Evolutionary conservation across 345 rosid genomes (phyloP).

Genomic region (Eucalyptus marginata): DNA sequence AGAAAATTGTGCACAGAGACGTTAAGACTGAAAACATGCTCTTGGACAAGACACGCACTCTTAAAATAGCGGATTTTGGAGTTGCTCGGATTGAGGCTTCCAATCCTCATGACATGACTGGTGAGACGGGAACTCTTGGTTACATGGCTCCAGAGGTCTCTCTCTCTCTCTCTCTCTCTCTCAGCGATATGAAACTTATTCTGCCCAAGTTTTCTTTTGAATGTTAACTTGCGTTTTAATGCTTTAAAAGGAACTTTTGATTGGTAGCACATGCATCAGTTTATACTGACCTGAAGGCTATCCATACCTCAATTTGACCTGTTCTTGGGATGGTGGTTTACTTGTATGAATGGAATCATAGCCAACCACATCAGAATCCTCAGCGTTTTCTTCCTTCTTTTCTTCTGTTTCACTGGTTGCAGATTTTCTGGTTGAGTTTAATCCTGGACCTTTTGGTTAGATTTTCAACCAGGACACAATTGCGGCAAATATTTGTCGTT

Average conservation of each 20-base stretch:
- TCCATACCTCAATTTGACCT: not conserved
- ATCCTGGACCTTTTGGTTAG: not conserved
- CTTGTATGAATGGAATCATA: not conserved
- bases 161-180: not conserved
- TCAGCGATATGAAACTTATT: not conserved
- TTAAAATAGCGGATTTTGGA: conserved; percentile 95
- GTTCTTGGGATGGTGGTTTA: not conserved
- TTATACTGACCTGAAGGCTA: not conserved
- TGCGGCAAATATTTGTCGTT: not conserved
- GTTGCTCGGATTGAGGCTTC: conserved; percentile 98
- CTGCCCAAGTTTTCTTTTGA: not conserved
- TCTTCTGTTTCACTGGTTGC: not conserved
- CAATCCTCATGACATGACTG: conserved; percentile 98
- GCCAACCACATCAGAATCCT: not conserved
- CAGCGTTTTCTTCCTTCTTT: not conserved
- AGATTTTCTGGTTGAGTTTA: not conserved
- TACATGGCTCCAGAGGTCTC: conserved; percentile 99
- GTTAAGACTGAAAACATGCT: conserved; percentile 99
- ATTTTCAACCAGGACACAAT: not conserved
- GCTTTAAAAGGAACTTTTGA: not conserved
- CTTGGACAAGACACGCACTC: conserved; percentile 70
- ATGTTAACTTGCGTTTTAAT: not conserved
- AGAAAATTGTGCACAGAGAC: conserved; percentile 95
- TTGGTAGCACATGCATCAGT: not conserved
- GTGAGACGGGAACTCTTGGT: conserved; percentile 98